phyloP scores from a whole-genome alignment of 192 early-diverging fungal species.

The Backusella tarrabulga region DNA sequence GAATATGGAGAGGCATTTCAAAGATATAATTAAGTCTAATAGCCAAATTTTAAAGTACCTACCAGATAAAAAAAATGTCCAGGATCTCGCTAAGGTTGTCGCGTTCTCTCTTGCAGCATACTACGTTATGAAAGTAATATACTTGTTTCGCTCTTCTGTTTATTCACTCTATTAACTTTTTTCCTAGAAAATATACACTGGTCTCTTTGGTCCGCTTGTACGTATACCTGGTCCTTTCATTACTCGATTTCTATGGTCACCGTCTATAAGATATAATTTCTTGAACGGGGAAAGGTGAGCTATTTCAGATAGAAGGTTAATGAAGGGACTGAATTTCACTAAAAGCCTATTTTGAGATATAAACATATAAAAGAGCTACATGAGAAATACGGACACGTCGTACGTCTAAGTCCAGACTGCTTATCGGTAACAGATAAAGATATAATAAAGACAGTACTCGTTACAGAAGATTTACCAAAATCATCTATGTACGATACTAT shows the following conservation, averaged over 20 bases:
- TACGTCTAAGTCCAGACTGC: conserved; percentile 30
- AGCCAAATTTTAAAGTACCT: not conserved
- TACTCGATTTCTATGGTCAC: conserved; percentile 15
- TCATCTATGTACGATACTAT: not conserved
- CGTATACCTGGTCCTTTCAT: conserved; percentile 24
- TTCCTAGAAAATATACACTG: conserved; percentile 23
- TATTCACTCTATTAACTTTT: not conserved
- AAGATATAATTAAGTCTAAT: not conserved
- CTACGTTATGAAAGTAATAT: not conserved
- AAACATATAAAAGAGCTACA: conserved; percentile 19
- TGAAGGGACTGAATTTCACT: not conserved
- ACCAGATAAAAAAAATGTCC: not conserved
- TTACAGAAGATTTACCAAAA: conserved; percentile 24
- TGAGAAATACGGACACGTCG: conserved; percentile 39
- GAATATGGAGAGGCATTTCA: not conserved
- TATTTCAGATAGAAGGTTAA: not conserved
- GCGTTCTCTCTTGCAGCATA: conserved; percentile 4
- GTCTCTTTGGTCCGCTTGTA: conserved; percentile 17
- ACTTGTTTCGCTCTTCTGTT: not conserved
- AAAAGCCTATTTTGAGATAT: not conserved
- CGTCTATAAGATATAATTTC: not conserved
- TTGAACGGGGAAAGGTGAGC: conserved; percentile 14
- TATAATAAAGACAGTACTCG: conserved; percentile 35
- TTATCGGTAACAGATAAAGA: conserved; percentile 43
- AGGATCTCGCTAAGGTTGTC: not conserved